Evolutionary conservation across 805 yeast genomes (phyloP), one percentile per base, ranked within the genome.

Genomic region (Candida maris): DNA sequence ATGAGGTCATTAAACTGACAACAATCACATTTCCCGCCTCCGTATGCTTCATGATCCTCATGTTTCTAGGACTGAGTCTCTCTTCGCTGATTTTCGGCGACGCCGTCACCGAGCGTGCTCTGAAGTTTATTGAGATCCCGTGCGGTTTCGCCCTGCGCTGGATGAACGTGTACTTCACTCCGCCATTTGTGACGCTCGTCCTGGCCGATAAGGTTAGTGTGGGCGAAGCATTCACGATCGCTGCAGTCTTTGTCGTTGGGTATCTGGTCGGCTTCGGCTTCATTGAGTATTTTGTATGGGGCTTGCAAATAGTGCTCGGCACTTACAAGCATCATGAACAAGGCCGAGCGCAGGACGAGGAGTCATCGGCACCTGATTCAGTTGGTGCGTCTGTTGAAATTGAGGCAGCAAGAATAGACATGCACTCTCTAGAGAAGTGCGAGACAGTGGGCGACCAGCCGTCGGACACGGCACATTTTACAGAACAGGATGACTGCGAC

Each of bases 161-260:
- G 91, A 85, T 85, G 60, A 82, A 81, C 54, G 71, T 81, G 5
- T 82, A 79, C 52, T 85, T 84, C 65, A 77, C 85, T 1, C 91
- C 93, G 1, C 79, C 88, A 0, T 84, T 85, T 52, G 75, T 84
- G 24, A 73, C 80, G 0, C 67, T 84, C 22, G 91, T 91, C 0
- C 65, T 83, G 35, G 73, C 85, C 9, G 71, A 73, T n/a, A 72
- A 73, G 42, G 79, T 85, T 32, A 65, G 79, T 13, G 79, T 79
- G 28, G 72, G 70, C 16, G 91, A 84, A 47, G 85, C 85, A 8
- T 65, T 81, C 47, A 79, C 79, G 34, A 84, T 84, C 24, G 85
- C 84, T 1, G 91, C 79, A 0, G 84, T 83, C 5, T 85, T 83
- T 47, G 67, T 80, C 5, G 44, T 82, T 32, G 91, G 93, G 0